A percentile compares a stretch with the other conserved stretches of the same genome.
These are phyloP conservation scores for Pisolithus microcarpus DNA, from an alignment of 768 basidiomycete genomes.

Conservation along the genomic window DNA sequence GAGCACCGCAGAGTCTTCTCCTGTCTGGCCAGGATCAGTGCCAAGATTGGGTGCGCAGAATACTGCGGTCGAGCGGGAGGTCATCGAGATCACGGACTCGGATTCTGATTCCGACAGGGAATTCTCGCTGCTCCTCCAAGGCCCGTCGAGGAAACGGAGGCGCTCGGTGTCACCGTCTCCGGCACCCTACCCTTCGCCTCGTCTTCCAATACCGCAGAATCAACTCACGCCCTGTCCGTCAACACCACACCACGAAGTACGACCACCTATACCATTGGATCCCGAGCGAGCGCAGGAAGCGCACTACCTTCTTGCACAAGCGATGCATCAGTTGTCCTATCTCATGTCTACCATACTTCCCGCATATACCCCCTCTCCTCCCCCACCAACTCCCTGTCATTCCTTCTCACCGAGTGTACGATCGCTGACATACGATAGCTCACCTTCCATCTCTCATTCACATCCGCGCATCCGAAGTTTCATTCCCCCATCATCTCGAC, in stretches of 20 bases:
- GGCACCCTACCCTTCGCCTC: constrained; percentile 9
- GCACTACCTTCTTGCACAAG: constrained; percentile 32
- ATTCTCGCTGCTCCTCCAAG: constrained; percentile 21
- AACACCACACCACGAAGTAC: constrained; percentile 13
- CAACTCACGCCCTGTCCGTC: constrained; percentile 7
- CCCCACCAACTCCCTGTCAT: neutral
- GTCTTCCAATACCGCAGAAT: constrained; percentile 2
- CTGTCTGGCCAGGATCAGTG: constrained; percentile 21
- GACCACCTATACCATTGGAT: constrained; percentile 19
- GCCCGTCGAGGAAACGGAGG: constrained; percentile 12
- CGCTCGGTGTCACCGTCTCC: constrained; percentile 5
- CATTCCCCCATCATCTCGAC: neutral
- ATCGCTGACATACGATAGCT: neutral
- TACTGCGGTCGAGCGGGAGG: constrained; percentile 12
- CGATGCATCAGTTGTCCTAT: constrained; percentile 36
- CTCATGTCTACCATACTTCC: constrained; percentile 28
- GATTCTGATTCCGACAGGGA: constrained; percentile 27
- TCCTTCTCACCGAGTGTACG: neutral
- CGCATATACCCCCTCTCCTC: constrained; percentile 9
- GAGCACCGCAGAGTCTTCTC: constrained; percentile 36
- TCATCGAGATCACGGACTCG: constrained; percentile 15
- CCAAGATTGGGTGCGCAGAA: constrained; percentile 11
- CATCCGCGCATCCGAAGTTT: neutral
- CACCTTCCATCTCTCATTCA: neutral
- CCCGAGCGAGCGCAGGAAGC: constrained; percentile 29